Evolutionary conservation across 371 early-diverging fungal genomes (phyloP).

Genomic region (Rhizomucor pusillus): DNA sequence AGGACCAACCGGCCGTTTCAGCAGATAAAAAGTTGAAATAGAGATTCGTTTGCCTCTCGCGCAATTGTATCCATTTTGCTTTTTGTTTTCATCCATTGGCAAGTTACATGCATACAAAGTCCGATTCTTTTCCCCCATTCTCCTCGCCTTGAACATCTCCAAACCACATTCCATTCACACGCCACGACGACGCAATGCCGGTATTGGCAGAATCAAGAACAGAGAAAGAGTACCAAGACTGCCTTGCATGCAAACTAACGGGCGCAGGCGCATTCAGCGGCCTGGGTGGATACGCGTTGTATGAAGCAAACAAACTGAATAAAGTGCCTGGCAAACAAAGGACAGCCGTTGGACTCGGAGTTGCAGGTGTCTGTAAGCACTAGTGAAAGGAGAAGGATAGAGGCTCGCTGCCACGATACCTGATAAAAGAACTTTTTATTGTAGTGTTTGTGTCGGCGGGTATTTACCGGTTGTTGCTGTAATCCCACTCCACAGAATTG

Average conservation of each 20-base stretch:
- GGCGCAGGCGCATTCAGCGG: constrained; percentile 39
- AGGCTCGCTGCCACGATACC: background rate
- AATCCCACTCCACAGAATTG: constrained; percentile 1
- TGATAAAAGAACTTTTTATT: background rate
- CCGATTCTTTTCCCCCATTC: too few relatives aligned
- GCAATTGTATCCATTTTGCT: too few relatives aligned
- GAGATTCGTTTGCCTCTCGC: too few relatives aligned
- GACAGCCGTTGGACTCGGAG: constrained; percentile 43
- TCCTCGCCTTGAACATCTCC: too few relatives aligned
- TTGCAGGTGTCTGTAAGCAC: constrained; percentile 35
- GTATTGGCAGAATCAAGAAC: background rate
- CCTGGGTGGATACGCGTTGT: constrained; percentile 40
- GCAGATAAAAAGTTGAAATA: too few relatives aligned
- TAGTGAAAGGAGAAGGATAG: background rate
- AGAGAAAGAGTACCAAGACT: constrained; percentile 30
- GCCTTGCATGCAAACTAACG: constrained; percentile 40
- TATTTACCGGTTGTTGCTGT: constrained; percentile 35
- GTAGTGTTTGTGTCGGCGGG: constrained; percentile 46
- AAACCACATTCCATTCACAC: too few relatives aligned
- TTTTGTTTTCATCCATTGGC: too few relatives aligned
- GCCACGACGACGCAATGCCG: too few relatives aligned
- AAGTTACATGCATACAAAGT: too few relatives aligned
- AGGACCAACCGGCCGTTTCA: too few relatives aligned
- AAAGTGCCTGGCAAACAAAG: constrained; percentile 32
- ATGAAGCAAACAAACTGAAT: constrained; percentile 30